Evolutionary conservation across 345 rosid species (phyloP), one percentile per base, ranked within the genome.

Genomic region (Lepidium africanum): DNA sequence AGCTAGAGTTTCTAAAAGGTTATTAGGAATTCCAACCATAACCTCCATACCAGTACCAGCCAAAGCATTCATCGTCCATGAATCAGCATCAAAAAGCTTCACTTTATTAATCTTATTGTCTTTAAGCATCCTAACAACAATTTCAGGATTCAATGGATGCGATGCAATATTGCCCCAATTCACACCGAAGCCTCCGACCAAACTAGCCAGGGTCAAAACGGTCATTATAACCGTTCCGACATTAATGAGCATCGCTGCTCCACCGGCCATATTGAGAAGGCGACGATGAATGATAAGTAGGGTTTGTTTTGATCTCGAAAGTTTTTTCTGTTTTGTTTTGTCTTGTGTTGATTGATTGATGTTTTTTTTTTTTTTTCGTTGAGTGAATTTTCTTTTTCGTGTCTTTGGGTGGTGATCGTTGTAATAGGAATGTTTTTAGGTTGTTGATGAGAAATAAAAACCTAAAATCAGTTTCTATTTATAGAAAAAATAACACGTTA

Each of bases 11-110:
- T 63, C 9, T 3, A 93, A 82, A 66, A 68, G 76, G 50, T 84
- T 77, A 50, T 93, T 93, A 40, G 99, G 97, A 37, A 93, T 84
- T 9, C 88, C 99, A 7, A 93, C 74, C 82, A 87, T 88, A 43
- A 93, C 94, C 59, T 93, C 91, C 3, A 91, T 86, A 56, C 65
- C 73, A 0, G 96, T 54, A 37, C 85, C 86, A 5, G 85, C 72
- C 41, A 87, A 65, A 19, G 88, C 79, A 15, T 60, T 60, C 13
- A 92, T 78, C 1, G 86, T 69, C 82, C 81, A 73, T 0, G 83
- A 45, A 76, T 93, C 90, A 0, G 90, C 77, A 14, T 93, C 98
- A 61, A 93, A 93, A 67, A 93, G 86, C 77, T 93, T 93, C 7
- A 82, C 96, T 75, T 72, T 93, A 5, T 30, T 17, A 17, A 90